Percentiles rank a stretch among this genome's conserved stretches.
phyloP scores from a whole-genome alignment of 345 rosid genomes.

The Salix arbutifolia region DNA sequence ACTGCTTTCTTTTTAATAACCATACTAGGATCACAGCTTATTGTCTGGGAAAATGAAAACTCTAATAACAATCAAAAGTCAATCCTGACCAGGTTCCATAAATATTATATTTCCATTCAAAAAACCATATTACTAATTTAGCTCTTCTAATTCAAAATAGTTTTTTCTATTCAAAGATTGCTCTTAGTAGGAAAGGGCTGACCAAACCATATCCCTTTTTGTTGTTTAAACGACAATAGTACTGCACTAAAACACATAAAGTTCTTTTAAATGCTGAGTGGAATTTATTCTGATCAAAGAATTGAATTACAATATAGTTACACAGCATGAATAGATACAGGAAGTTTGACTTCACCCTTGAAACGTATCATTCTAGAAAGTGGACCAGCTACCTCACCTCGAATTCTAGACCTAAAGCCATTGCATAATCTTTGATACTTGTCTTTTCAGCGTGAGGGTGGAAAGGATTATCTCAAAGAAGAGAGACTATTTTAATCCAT shows the following conservation, averaged over 20 bases:
- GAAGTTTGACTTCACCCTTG: background rate
- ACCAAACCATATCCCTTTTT: background rate
- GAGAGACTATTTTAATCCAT: constrained; percentile 15
- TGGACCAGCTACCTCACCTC: constrained; percentile 20
- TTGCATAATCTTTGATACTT: background rate
- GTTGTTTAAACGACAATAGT: background rate
- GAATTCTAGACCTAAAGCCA: constrained; percentile 42
- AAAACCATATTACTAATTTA: no score
- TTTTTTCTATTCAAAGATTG: no score
- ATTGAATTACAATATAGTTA: background rate
- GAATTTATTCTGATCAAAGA: background rate
- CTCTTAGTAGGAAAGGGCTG: no score
- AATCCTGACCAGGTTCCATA: no score
- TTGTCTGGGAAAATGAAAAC: no score
- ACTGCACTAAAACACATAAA: background rate
- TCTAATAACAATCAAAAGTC: no score
- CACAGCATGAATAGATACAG: background rate
- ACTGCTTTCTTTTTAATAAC: no score
- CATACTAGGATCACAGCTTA: no score
- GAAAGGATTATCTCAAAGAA: background rate
- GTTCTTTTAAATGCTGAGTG: background rate
- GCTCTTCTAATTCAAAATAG: no score
- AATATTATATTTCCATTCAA: no score
- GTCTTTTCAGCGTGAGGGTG: no score
- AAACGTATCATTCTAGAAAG: background rate